These are phyloP conservation scores for Paspalum vaginatum DNA, from an alignment of 176 grass and related monocot species.

Conservation along the genomic window DNA sequence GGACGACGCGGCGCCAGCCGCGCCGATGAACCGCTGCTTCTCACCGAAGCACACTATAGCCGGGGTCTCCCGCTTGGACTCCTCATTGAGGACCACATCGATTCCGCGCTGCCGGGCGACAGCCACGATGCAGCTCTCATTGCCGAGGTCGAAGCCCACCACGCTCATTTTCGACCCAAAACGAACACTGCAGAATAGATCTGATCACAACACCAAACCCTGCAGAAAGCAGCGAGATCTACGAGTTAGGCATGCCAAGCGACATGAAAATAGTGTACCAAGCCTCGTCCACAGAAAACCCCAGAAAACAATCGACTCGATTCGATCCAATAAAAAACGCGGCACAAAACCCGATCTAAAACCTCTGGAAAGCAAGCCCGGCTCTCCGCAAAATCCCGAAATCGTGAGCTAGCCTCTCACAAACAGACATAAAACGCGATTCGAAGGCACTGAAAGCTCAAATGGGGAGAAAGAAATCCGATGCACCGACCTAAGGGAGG, in stretches of 20 bases:
- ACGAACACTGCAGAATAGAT: neutral
- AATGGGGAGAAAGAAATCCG: too few relatives aligned
- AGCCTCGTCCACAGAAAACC: neutral
- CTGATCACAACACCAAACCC: slow-evolving; percentile 33
- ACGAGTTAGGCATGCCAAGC: neutral
- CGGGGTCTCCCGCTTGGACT: slow-evolving; percentile 91
- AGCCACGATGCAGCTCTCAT: slow-evolving; percentile 90
- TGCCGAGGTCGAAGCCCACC: slow-evolving; percentile 90
- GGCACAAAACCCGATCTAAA: slow-evolving; percentile 47
- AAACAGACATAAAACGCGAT: neutral
- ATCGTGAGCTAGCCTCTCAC: neutral
- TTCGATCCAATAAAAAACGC: neutral
- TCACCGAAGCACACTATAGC: slow-evolving; percentile 93
- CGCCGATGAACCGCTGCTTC: slow-evolving; percentile 92
- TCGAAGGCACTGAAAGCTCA: neutral
- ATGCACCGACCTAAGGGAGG: too few relatives aligned
- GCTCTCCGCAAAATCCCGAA: neutral
- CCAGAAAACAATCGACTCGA: neutral
- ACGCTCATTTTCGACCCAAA: slow-evolving; percentile 66
- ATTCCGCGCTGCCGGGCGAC: slow-evolving; percentile 88
- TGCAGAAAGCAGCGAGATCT: slow-evolving; percentile 45
- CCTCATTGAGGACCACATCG: slow-evolving; percentile 90
- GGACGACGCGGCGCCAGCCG: slow-evolving; percentile 66
- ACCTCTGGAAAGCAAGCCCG: neutral
- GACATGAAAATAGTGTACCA: neutral